Percentiles rank a stretch among this genome's conserved stretches.
These are phyloP conservation scores for Carallia pectinifolia DNA, from an alignment of 345 rosid species.

Conservation along the genomic window DNA sequence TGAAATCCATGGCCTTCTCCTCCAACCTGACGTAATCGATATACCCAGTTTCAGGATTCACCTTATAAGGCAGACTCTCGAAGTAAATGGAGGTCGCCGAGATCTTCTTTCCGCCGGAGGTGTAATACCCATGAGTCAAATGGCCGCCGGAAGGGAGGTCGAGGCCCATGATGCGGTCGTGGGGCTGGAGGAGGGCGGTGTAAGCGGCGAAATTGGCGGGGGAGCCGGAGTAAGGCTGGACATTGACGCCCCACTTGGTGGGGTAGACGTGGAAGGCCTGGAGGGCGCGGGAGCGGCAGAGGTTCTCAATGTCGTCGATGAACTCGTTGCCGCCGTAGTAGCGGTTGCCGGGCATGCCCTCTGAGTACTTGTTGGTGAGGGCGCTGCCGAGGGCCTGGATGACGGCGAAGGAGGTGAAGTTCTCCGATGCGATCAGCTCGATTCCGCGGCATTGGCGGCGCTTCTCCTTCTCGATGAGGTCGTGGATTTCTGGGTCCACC, in stretches of 20 bases:
- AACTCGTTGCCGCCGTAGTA: constrained; percentile 98
- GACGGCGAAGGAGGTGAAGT: constrained; percentile 95
- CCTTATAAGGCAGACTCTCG: constrained; percentile 99
- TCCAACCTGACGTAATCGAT: constrained; percentile 91
- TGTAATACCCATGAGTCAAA: constrained; percentile 93
- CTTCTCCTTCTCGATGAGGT: constrained; percentile 96
- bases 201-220: constrained; percentile 99
- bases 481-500: constrained; percentile 90
- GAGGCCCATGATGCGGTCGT: constrained; percentile 95
- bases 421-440: constrained; percentile 94
- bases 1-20: constrained; percentile 97
- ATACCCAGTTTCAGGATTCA: constrained; percentile 72
- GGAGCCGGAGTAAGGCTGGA: constrained; percentile 98
- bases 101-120: constrained; percentile 96
- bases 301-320: constrained; percentile 94
- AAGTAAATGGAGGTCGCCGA: constrained; percentile 99
- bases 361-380: constrained; percentile 97
- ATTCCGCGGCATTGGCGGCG: constrained; percentile 93
- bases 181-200: constrained; percentile 95
- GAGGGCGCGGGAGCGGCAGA: constrained; percentile 88
- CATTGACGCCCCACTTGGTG: constrained; percentile 90
- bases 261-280: constrained; percentile 69
- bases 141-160: constrained; percentile 98
- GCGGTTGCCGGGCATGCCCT: constrained; percentile 97
- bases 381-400: constrained; percentile 98